Evolutionary conservation across 352 stramenopile species (phyloP), one percentile per base, ranked within the genome.

Genomic region (Pythium sp.): DNA sequence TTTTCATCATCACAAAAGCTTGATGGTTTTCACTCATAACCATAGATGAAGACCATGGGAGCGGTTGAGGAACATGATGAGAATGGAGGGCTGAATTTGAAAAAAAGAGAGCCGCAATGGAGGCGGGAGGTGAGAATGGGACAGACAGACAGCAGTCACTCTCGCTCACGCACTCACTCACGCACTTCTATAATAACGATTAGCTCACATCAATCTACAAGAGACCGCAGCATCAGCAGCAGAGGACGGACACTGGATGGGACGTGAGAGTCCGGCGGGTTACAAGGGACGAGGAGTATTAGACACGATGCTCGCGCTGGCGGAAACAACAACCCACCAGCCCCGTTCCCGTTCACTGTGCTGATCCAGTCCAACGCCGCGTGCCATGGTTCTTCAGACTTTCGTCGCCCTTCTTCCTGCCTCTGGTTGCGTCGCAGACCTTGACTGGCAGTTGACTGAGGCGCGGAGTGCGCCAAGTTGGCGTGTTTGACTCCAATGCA

Each of bases 151-250:
- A 34, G 51, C 12, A 58, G 22, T 11, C 51, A 28, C 30, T 58
- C 51, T 14, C 51, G 18, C 51, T n/a, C 51, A 58, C 24, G 20
- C 49, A 56, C 49, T 56, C 49, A 56, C 49, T 18, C 49, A 56
- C 11, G 36, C 36, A 43, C 36, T 56, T 56, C 49, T 56, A 56
- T 56, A 18, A 56, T 26, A 56, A 56, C 20, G 47, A 56, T 56
- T 56, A 56, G 22, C 49, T 56, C 49, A 56, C 49, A 56, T 20
- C 49, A 56, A 56, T 22, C 22, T 28, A 56, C 49, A 56, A 56
- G 49, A 56, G 49, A 56, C 36, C 11, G 36, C 36, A 43, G 36
- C 36, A 41, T 8, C 34, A 41, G 36, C 36, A 43, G 36, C 15
- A 43, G 36, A 43, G 36, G 36, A 18, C 14, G 36, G 36, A 18